Conservation (phyloP, 176 grass and related monocot genomes). For the Phragmites australis region DNA sequence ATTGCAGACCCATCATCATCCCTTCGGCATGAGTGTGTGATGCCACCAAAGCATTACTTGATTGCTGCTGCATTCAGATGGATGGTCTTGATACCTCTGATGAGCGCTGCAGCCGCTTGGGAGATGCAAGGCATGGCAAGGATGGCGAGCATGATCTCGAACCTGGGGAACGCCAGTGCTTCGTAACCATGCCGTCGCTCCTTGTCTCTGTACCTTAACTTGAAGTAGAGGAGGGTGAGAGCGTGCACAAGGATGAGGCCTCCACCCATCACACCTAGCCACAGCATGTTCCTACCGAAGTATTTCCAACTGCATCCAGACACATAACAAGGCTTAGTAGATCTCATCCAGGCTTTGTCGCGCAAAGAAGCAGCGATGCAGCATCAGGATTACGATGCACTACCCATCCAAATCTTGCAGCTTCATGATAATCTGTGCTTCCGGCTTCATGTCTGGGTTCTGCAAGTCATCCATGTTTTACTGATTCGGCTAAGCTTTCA, state of each 20-base stretch:
- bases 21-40: too few species aligned
- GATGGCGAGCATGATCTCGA: slow-evolving; percentile 70
- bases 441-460: slow-evolving; percentile 87
- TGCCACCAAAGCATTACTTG: too few species aligned
- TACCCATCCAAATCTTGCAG: slow-evolving; percentile 72
- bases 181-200: slow-evolving; percentile 42
- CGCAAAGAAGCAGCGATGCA: background rate
- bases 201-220: slow-evolving; percentile 34
- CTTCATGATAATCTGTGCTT: slow-evolving; percentile 73
- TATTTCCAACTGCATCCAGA: slow-evolving; percentile 66
- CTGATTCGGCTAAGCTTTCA: background rate
- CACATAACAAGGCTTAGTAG: slow-evolving; percentile 11
- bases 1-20: too few species aligned
- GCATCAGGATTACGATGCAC: background rate
- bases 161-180: slow-evolving; percentile 65
- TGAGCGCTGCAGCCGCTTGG: slow-evolving; percentile 62
- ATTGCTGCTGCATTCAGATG: too few species aligned
- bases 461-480: slow-evolving; percentile 35
- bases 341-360: too few species aligned
- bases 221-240: slow-evolving; percentile 50
- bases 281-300: slow-evolving; percentile 87
- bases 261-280: slow-evolving; percentile 70
- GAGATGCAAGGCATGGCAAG: slow-evolving; percentile 74
- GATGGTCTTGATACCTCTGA: slow-evolving; percentile 34
- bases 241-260: slow-evolving; percentile 63